Percentiles rank a stretch among this genome's conserved stretches.
Conservation (phyloP, 192 early-diverging fungal species). For the Backusella sp. region DNA sequence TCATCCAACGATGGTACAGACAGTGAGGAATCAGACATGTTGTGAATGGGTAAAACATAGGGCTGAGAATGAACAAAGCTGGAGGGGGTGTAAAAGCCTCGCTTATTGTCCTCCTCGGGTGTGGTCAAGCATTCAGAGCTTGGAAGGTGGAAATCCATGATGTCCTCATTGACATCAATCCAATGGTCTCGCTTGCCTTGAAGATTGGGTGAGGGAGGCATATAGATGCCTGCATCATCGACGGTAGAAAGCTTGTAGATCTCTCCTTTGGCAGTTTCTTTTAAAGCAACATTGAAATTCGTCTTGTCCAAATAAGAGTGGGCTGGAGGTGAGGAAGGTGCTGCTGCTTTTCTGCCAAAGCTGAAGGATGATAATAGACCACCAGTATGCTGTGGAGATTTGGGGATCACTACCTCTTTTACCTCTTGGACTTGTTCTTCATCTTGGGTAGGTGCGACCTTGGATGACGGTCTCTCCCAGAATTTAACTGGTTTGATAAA, state of each 20-base stretch:
- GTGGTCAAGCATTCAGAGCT: constrained; percentile 14
- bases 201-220: constrained; percentile 29
- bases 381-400: neutral
- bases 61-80: neutral
- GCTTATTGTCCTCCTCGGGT: neutral
- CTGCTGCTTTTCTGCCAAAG: neutral
- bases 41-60: neutral
- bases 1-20: constrained; percentile 4
- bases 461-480: neutral
- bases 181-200: constrained; percentile 21
- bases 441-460: neutral
- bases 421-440: neutral
- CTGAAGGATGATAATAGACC: neutral
- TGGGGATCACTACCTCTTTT: neutral
- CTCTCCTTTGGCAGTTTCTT: constrained; percentile 10
- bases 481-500: constrained; percentile 19
- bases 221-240: constrained; percentile 34
- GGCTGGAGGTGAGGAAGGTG: neutral
- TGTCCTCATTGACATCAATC: constrained; percentile 12
- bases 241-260: constrained; percentile 34
- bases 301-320: neutral
- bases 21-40: neutral
- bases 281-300: constrained; percentile 4
- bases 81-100: constrained; percentile 20
- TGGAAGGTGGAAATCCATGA: constrained; percentile 7